Base-by-base conservation (phyloP, 2,329 filamentous ascomycete species). In the Ascochyta pisi region DNA sequence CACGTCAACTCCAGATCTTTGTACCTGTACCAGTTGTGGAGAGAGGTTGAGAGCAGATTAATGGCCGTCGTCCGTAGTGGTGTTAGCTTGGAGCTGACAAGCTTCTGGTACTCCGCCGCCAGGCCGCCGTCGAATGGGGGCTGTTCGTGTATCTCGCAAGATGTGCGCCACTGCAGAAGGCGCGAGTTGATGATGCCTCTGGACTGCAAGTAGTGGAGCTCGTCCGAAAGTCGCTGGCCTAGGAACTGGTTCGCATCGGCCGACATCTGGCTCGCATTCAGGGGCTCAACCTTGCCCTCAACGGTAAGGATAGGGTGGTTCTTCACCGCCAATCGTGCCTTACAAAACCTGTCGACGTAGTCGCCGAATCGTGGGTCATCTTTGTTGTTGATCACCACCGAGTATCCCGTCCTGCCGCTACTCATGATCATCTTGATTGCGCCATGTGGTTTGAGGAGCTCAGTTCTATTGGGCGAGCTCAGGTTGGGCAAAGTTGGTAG, bases 201-300 rank as follows among this genome's bases (percentile, higher is more conserved):
- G 55, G 92, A 92, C 45, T 97, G 82, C 74, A 98, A 98, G 75
- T 92, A 90, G 73, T 94, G 93, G 16, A 98, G 82, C 76, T 99
- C 95, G 37, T 92, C 87, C 0, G 95, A 92, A 5, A 99, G 82
- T 57, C 93, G 89, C 56, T 96, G 86, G n/a, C 92, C 92, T 59
- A 97, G 86, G 71, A 97, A 93, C 69, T 94, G 89, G 71, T 96
- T 91, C 63, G 95, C 88, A 71, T 98, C 93, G 41, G 84, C 84
- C 2, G 95, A 93, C 19, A 92, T 84, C 50, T 86, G 83, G 7
- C 91, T 89, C 50, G 82, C 84, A 65, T 93, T 88, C 66, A 91
- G 83, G 15, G 92, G 89, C 57, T 86, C 84, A 45, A 96, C 84
- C 67, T 89, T 87, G 37, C 95, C 95, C n/a, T 85, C 86, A 50